Base-by-base conservation (phyloP, 129 eudicot species). In the Saposhnikovia divaricata region DNA sequence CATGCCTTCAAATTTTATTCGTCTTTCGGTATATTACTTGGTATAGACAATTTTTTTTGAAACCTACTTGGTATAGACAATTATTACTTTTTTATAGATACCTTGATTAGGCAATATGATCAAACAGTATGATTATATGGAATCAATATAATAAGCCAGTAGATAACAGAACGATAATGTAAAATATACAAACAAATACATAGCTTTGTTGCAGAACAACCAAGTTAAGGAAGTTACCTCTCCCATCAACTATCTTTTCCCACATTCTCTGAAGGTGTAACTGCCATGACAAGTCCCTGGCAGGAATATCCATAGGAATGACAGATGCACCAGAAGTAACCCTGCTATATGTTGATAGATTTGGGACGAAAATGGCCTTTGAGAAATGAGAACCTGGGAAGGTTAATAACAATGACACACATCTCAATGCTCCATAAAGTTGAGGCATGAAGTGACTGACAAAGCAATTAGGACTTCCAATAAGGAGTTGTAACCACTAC, bases 271-370 rank as follows among this genome's bases (percentile, higher is more conserved):
- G 98, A 74, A 93, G 94, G 80, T 85, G 87, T 51, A 86, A 89
- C 76, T 93, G 98, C 98, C 98, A 93, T 28, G 97, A 75, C 75
- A 93, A 87, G 82, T 93, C 93, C 82, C 82, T 89, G 71, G 91
- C 74, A 45, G 83, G 89, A 50, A 73, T 55, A 81, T 77, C 82
- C 61, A 78, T 45, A 66, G 92, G 89, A 77, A 85, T 81, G 84
- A 81, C 81, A 13, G 97, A 86, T 57, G 92, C 81, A 75, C 88
- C 97, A 81, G 98, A 91, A 21, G 93, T 88, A 82, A 93, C 97
- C 91, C 89, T 93, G 91, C 82, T 91, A 78, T 93, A 93, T 46
- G 86, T 83, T 34, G 98, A 93, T 37, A 93, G 84, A 78, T 91
- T 90, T 71, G 98, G 98, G 50, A 93, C 95, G 47, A 93, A 93